Base-by-base conservation (phyloP, 495 filamentous ascomycete genomes). In the Penicillium goetzii region DNA sequence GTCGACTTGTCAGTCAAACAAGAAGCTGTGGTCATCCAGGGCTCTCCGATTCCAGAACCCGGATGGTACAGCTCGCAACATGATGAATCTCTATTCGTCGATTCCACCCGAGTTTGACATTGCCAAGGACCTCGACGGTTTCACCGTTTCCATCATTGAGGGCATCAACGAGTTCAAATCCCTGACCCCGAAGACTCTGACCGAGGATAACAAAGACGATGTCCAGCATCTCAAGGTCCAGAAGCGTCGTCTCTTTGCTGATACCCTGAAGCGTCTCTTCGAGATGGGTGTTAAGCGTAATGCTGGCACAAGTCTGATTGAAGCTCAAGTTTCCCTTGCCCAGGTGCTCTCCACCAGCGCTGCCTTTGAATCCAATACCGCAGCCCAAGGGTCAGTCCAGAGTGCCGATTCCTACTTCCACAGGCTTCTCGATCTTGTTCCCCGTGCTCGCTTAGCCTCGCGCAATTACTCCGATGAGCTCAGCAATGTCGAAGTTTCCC, bases 221-320 rank as follows among this genome's bases (percentile, higher is more conserved):
- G 86, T 97, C 36, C 90, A 91, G 67, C 91, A 97, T 75, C 84
- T 98, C 62, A 97, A 97, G 78, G 85, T 86, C 0, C 83, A 90
- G 58, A 99, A 99, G 76, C 88, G 92, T n/a, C 92, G 90, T 66
- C 85, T 97, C 15, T 95, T 94, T 64, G 88, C 91, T 0, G 94
- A 98, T 65, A 92, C 90, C 0, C 78, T 99, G 59, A 92, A 90
- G 68, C 84, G 83, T 8, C 75, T 97, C 2, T 86, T 92, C 25
- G 84, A 89, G 26, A 97, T 98, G 92, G 96, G 96, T 21, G 85
- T 98, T 60, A 89, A 89, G 66, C 86, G 87, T 15, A 97, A 92
- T 71, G 80, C 94, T 23, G 85, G 89, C 61, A 84, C 81, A 32
- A 86, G 87, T 63, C 72, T 86, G 49, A 81, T 97, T 10, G 82